These are phyloP conservation scores for Xylariaceae sp. DNA, from an alignment of 2,329 filamentous ascomycete species.

Conservation along the genomic window DNA sequence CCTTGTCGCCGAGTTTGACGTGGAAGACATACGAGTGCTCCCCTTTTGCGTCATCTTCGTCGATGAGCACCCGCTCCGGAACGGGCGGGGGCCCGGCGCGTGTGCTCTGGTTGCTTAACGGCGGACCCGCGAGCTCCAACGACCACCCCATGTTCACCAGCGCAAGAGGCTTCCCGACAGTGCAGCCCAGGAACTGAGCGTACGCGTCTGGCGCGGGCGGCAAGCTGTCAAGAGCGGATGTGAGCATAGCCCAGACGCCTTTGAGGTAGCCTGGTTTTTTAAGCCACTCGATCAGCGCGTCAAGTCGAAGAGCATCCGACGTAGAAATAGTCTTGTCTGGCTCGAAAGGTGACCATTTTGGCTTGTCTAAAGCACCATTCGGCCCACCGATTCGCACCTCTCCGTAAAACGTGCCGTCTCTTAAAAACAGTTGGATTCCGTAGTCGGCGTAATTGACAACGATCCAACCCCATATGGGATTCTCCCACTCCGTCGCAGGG, in stretches of 20 bases:
- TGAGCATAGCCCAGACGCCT: too few species aligned
- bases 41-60: not conserved
- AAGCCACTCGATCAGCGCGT: too few species aligned
- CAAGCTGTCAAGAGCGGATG: too few species aligned
- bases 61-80: not conserved
- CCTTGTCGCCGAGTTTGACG: not conserved
- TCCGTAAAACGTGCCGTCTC: not conserved
- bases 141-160: not conserved
- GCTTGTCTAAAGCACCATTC: too few species aligned
- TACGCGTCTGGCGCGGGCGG: not conserved
- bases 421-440: not conserved
- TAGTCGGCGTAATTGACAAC: not conserved
- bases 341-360: not conserved
- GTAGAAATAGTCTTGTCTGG: not conserved
- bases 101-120: not conserved
- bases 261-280: too few species aligned
- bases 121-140: not conserved
- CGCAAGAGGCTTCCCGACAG: not conserved
- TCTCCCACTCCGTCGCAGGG: not conserved
- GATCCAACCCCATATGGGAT: not conserved
- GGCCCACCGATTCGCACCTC: not conserved
- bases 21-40: not conserved
- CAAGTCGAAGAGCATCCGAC: not conserved
- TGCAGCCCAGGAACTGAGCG: not conserved
- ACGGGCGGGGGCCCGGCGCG: not conserved